Percentiles rank a stretch among this genome's conserved stretches.
phyloP scores from a whole-genome alignment of 768 basidiomycete species.

The Calvatia gigantea region DNA sequence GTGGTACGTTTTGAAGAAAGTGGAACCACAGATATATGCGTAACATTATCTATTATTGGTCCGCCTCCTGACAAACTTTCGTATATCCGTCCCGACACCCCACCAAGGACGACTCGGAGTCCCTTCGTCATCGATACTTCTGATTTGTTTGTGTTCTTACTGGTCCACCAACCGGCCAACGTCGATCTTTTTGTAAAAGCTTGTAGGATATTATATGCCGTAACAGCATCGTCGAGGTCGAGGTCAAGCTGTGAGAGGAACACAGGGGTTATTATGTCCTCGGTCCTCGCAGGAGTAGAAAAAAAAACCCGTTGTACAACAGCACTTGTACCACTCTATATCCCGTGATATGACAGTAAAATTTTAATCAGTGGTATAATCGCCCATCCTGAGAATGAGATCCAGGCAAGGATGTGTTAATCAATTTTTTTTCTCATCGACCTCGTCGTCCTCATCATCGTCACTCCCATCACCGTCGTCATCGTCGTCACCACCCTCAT shows the following conservation, averaged over 20 bases:
- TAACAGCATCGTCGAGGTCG: constrained; percentile 50
- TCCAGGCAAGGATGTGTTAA: too few species aligned
- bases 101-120: constrained; percentile 47
- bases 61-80: constrained; percentile 50
- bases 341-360: too few species aligned
- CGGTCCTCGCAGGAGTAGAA: constrained; percentile 47
- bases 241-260: constrained; percentile 58
- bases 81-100: constrained; percentile 53
- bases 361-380: too few species aligned
- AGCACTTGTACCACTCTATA: constrained; percentile 5
- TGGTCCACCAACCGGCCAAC: constrained; percentile 51
- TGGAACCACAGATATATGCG: too few species aligned
- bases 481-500: too few species aligned
- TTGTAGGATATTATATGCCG: constrained; percentile 60
- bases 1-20: too few species aligned
- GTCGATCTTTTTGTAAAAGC: constrained; percentile 55
- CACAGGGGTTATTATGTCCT: constrained; percentile 47
- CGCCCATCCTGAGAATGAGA: too few species aligned
- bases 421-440: constrained; percentile 39
- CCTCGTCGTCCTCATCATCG: too few species aligned
- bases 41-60: constrained; percentile 54
- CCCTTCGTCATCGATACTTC: constrained; percentile 71
- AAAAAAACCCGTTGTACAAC: constrained; percentile 22
- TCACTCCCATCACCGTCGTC: constrained; percentile 62
- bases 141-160: constrained; percentile 72